Base-by-base conservation (phyloP, 2,329 filamentous ascomycete genomes). In the Claviceps sp. region DNA sequence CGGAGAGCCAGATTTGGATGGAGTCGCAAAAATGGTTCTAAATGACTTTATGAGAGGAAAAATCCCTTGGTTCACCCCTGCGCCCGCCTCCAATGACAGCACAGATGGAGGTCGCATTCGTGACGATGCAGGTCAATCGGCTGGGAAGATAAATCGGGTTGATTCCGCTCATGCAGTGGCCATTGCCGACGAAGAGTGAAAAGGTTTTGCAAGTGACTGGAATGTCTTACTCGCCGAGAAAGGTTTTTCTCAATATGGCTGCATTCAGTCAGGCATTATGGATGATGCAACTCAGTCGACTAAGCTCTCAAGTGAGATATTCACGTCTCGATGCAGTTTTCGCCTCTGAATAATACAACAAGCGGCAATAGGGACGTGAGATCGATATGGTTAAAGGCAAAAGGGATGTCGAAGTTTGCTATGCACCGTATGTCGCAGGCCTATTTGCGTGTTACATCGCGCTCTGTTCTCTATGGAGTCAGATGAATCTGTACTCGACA, bases 31-130 rank as follows among this genome's bases (percentile, higher is more conserved):
- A 69, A 95, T 95, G 82, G 86, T 98, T 1, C 72, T 98, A 54
- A 97, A 95, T 62, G 93, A 98, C 64, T 98, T 97, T 65, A 80
- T 97, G 63, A 75, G 93, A 57, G 93, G 93, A 52, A 96, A 91
- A 70, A 87, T 97, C 26, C 93, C 93, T 1, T 98, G 94, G 93
- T 98, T 89, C 63, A 93, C 87, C 0, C 82, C 89, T 8, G 84
- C 89, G 9, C 89, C 90, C 2, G 72, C 70, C 14, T 70, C 71
- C 2, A 76, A 78, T 9, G 72, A 72, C 6, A 72, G 70, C 14
- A 69, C 70, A 11, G 71, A 71, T 36, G 70, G 67, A 40, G 70
- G 84, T n/a, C 79, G 83, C 55, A 87, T 87, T 5, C 80, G 89
- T 47, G 79, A 86, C 55, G 89, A 89, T 13, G 78, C 95, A 0